Evolutionary conservation across 2,329 filamentous ascomycete species (phyloP).

Genomic region (Cadophora gregata): DNA sequence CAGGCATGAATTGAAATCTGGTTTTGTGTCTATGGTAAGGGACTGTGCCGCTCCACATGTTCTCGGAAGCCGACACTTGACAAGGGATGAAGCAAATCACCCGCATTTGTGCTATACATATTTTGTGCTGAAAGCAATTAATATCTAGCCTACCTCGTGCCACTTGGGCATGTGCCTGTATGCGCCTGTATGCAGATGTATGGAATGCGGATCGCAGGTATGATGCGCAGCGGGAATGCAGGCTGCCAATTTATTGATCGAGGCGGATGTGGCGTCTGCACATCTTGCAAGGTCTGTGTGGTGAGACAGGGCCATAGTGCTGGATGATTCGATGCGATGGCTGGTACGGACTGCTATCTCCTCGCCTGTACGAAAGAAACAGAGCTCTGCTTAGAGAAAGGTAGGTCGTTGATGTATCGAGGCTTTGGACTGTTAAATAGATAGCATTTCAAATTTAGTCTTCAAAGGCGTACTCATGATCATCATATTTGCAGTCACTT

Average conservation of each 20-base stretch:
- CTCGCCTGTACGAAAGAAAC: not conserved
- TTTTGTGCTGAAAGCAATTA: not conserved
- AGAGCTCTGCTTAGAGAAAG: not conserved
- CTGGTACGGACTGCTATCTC: not conserved
- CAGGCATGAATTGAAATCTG: not conserved
- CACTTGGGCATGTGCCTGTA: not conserved
- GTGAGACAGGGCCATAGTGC: not conserved
- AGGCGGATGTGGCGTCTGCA: constrained; percentile 6
- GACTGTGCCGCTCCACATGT: not conserved
- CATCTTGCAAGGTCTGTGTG: not conserved
- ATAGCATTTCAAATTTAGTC: not conserved
- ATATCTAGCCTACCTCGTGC: not conserved
- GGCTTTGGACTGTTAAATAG: not conserved
- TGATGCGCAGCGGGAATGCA: not conserved
- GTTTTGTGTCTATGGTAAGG: not conserved
- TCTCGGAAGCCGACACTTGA: not conserved
- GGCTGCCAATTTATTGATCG: not conserved
- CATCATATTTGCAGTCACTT: too few species aligned
- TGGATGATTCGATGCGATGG: not conserved
- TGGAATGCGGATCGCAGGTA: not conserved
- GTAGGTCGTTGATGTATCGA: not conserved
- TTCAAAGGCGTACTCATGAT: too few species aligned
- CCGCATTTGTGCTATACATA: constrained; percentile 10
- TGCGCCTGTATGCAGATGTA: not conserved
- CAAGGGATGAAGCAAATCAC: not conserved